Evolutionary conservation across 2,329 filamentous ascomycete genomes (phyloP), one percentile per base, ranked within the genome.

Genomic region (Sporothrix sp.): DNA sequence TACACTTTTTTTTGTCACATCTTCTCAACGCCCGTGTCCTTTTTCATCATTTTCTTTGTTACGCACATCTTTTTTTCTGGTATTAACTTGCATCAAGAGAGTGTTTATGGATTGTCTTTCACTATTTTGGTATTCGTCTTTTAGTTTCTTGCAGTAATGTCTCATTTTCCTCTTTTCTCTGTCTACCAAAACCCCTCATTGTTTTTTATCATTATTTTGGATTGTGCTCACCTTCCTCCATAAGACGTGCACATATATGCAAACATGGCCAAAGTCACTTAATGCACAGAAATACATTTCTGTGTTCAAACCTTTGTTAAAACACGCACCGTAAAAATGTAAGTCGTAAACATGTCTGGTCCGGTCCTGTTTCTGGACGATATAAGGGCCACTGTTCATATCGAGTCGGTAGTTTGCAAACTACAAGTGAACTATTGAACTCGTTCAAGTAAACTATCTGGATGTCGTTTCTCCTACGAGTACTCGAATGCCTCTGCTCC

Each of bases 71-170:
- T 30, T 45, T 35, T 39, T 49, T 46, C 30, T 48, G 48, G 48
- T 46, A 52, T 37, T 50, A 49, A n/a, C 33, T 32, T 50, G 47
- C 51, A 53, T 53, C 13, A 47, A 38, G 39, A 52, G 35, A 53
- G 42, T 28, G 23, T 18, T 27, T 48, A n/a, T 37, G 30, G 30
- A 20, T 38, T 32, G 3, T 25, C 16, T 32, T 38, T 28, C 5
- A 28, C 25, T 48, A 32, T 47, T 36, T 39, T 32, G 42, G 21
- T 38, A 32, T 28, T 48, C 38, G 38, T 42, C 35, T 50, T 18
- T 18, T 25, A 21, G 10, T 38, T 49, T 38, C 20, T 51, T 51
- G 30, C 48, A 16, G 25, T 48, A 48, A 51, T 44, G 35, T 16
- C 27, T 23, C 39, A 7, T 20, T 39, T 33, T 25, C 43, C 25